A percentile compares a stretch with the other conserved stretches of the same genome.
Evolutionary conservation across 257 asterid species (phyloP).

Genomic region (Henckelia pumila): DNA sequence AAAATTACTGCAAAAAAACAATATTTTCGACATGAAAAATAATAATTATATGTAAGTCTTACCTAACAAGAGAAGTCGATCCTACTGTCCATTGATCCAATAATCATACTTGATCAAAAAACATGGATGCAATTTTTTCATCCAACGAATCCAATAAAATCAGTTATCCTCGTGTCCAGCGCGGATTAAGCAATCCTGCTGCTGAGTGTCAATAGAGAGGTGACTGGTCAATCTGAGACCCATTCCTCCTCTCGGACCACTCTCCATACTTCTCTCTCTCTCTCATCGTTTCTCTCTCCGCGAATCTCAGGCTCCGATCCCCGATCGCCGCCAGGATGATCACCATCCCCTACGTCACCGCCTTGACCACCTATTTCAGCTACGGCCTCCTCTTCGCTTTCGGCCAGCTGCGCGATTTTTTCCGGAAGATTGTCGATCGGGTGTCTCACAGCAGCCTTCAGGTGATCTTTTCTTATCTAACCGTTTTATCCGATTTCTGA

Average conservation of each 20-base stretch:
- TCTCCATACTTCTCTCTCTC: neutral
- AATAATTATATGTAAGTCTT: no score
- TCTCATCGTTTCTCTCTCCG: constrained; percentile 9
- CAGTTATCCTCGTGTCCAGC: no score
- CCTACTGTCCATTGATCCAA: no score
- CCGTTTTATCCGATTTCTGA: neutral
- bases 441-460: constrained; percentile 69
- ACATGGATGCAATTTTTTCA: no score
- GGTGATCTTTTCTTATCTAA: constrained; percentile 26
- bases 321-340: constrained; percentile 64
- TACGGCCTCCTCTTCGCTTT: constrained; percentile 92
- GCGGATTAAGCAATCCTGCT: no score
- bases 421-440: constrained; percentile 70
- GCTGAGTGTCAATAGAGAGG: neutral
- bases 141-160: no score
- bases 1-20: no score
- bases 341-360: constrained; percentile 87
- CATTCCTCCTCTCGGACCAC: neutral
- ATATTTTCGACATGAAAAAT: no score
- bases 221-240: constrained; percentile 28
- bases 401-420: constrained; percentile 92
- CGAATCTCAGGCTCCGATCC: constrained; percentile 35
- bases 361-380: constrained; percentile 93
- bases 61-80: no score
- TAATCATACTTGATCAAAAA: no score